These are phyloP conservation scores for Pyrenochaeta sp. DNA, from an alignment of 2,329 filamentous ascomycete species.

Conservation along the genomic window DNA sequence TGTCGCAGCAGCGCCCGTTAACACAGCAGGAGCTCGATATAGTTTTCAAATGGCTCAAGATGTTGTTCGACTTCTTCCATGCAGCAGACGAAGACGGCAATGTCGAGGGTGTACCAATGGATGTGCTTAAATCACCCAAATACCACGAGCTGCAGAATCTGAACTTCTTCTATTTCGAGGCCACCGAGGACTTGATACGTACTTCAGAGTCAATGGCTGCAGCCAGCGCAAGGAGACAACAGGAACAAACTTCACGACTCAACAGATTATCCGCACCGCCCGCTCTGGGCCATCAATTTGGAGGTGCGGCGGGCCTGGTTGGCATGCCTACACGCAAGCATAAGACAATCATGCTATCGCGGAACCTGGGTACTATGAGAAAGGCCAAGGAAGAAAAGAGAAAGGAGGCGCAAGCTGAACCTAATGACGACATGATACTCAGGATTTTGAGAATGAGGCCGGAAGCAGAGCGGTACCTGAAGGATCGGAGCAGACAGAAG, in stretches of 20 bases:
- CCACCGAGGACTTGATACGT: slow-evolving; percentile 87
- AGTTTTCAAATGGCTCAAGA: slow-evolving; percentile 91
- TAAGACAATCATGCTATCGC: slow-evolving; percentile 83
- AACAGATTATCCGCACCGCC: slow-evolving; percentile 77
- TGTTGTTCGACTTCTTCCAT: slow-evolving; percentile 94
- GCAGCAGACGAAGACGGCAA: slow-evolving; percentile 87
- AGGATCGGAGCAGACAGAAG: slow-evolving; percentile 90
- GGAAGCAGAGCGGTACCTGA: slow-evolving; percentile 86
- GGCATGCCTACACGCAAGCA: slow-evolving; percentile 64
- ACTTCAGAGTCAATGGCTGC: slow-evolving; percentile 97
- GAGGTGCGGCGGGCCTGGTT: slow-evolving; percentile 64
- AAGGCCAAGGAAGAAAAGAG: slow-evolving; percentile 96
- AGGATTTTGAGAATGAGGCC: slow-evolving; percentile 94
- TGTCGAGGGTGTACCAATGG: slow-evolving; percentile 85
- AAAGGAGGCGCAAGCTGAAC: slow-evolving; percentile 93
- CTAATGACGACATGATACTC: slow-evolving; percentile 97
- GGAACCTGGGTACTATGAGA: slow-evolving; percentile 95
- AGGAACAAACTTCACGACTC: slow-evolving; percentile 64
- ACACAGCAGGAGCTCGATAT: slow-evolving; percentile 90
- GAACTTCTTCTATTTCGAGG: slow-evolving; percentile 98
- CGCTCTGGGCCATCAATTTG: slow-evolving; percentile 61
- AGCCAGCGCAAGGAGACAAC: slow-evolving; percentile 80
- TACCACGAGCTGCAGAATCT: slow-evolving; percentile 96
- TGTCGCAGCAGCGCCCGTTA: slow-evolving; percentile 82
- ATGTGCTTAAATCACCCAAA: slow-evolving; percentile 95